Base-by-base conservation (phyloP, 257 asterid genomes). In the Gardenia jasminoides region DNA sequence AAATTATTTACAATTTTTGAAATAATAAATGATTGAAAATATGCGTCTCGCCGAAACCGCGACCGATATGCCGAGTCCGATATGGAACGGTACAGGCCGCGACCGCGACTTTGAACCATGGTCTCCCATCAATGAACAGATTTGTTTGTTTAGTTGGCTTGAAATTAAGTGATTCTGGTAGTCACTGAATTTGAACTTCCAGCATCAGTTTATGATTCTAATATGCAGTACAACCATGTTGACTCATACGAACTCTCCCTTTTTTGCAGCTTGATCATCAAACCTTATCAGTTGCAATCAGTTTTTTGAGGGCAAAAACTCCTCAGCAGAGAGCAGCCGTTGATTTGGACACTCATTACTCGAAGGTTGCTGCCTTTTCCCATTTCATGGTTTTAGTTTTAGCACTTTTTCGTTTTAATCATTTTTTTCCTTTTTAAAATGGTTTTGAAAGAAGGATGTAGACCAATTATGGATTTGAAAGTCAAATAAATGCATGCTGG, bases 241-340 rank as follows among this genome's bases (percentile, higher is more conserved):
- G 41, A 28, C 6, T 74, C 71, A 75, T 36, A n/a, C n/a, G 46
- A 61, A 31, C 79, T 80, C 50, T 71, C 16, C 30, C 76, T 33
- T 10, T 20, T 30, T 65, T 86, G 82, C 97, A 96, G 97, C 81
- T 96, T 4, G 96, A 93, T 77, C 89, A 94, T 36, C 75, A 78
- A 83, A 88, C 91, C 59, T 84, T 96, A 79, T 96, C 99, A 1
- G 89, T 96, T 82, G 98, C 96, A 12, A 62, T 96, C 81, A 97
- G 99, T 64, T 93, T 96, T 86, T 52, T 93, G 82, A 93, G 70
- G 91, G 99, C 99, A 33, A 95, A 89, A 81, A 95, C 97, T 59
- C 97, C 99, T 50, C 97, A 93, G 83, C 96, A 96, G 87, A 96
- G 99, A 87, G 99, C 99, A 56, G 97, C 99, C 56, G 99, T 96